Conservation (phyloP, 2,329 filamentous ascomycete species). For the Fusarium zealandicum region DNA sequence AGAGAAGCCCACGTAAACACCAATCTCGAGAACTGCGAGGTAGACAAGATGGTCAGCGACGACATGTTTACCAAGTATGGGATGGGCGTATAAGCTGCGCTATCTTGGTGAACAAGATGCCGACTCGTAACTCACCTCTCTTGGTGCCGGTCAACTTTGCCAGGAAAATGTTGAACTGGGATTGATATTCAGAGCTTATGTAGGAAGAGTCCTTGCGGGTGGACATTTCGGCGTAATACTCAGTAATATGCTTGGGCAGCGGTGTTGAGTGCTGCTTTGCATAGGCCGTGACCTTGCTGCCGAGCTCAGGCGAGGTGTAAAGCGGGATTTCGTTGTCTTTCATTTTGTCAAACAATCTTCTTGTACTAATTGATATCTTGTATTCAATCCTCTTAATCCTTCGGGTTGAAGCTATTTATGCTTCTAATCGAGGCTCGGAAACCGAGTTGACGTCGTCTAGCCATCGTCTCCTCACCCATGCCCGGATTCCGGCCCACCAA, state of each 20-base stretch:
- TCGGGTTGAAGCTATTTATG: not conserved
- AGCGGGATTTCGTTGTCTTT: conserved; percentile 50
- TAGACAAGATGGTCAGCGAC: not conserved
- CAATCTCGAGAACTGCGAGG: conserved; percentile 55
- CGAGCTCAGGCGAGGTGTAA: conserved; percentile 53
- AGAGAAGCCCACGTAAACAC: conserved; percentile 59
- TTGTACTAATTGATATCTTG: too few species aligned
- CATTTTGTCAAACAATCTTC: conserved; percentile 41
- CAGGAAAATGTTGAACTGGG: conserved; percentile 51
- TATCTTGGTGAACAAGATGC: too few species aligned
- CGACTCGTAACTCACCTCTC: conserved; percentile 41
- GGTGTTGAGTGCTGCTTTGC: conserved; percentile 51
- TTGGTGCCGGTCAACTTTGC: conserved; percentile 52
- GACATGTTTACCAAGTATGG: too few species aligned
- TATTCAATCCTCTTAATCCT: too few species aligned
- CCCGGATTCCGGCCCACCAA: conserved; percentile 29
- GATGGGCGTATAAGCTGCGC: too few species aligned
- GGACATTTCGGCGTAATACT: conserved; percentile 49
- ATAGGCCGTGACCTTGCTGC: conserved; percentile 52
- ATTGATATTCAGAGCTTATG: conserved; percentile 54
- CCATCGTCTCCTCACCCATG: conserved; percentile 6
- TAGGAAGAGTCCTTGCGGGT: conserved; percentile 44
- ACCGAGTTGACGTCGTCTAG: conserved; percentile 23
- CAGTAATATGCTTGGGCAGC: conserved; percentile 52
- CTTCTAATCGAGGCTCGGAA: conserved; percentile 16